Percentiles rank a stretch among this genome's conserved stretches.
phyloP scores from a whole-genome alignment of 2,329 filamentous ascomycete genomes.

The Alternaria tenuissima region DNA sequence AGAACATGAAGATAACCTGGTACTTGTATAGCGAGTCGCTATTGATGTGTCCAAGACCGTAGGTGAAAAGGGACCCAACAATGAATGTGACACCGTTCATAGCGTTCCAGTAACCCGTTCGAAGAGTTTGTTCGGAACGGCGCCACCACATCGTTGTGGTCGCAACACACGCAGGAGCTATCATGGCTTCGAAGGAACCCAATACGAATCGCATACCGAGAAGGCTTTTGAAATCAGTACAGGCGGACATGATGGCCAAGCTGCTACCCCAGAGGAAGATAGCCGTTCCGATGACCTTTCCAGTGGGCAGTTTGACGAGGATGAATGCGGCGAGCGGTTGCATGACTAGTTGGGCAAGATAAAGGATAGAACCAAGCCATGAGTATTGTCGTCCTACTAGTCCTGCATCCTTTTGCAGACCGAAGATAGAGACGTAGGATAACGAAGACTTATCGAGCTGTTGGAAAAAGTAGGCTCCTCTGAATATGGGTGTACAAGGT shows the following conservation, averaged over 20 bases:
- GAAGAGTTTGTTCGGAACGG: conserved; percentile 64
- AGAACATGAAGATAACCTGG: conserved; percentile 57
- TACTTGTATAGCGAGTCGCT: conserved; percentile 55
- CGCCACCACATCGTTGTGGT: conserved; percentile 70
- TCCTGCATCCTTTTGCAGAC: conserved; percentile 57
- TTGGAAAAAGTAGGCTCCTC: conserved; percentile 66
- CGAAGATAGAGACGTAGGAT: conserved; percentile 60
- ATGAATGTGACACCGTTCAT: conserved; percentile 68
- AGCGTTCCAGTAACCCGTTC: conserved; percentile 66
- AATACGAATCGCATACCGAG: conserved; percentile 53
- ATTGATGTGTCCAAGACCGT: conserved; percentile 64
- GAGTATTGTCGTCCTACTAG: conserved; percentile 61
- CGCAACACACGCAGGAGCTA: conserved; percentile 62
- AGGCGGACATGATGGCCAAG: conserved; percentile 64
- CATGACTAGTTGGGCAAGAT: conserved; percentile 63
- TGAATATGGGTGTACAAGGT: not conserved
- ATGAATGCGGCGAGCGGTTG: conserved; percentile 62
- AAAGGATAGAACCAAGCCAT: conserved; percentile 69
- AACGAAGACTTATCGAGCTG: conserved; percentile 60
- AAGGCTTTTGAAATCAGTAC: conserved; percentile 52
- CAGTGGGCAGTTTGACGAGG: conserved; percentile 66
- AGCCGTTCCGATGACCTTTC: conserved; percentile 63
- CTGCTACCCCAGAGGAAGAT: conserved; percentile 61
- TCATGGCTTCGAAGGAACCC: conserved; percentile 48
- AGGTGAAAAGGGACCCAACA: conserved; percentile 64